Conservation (phyloP, 2,329 filamentous ascomycete genomes). For the Orbilia oligospora region DNA sequence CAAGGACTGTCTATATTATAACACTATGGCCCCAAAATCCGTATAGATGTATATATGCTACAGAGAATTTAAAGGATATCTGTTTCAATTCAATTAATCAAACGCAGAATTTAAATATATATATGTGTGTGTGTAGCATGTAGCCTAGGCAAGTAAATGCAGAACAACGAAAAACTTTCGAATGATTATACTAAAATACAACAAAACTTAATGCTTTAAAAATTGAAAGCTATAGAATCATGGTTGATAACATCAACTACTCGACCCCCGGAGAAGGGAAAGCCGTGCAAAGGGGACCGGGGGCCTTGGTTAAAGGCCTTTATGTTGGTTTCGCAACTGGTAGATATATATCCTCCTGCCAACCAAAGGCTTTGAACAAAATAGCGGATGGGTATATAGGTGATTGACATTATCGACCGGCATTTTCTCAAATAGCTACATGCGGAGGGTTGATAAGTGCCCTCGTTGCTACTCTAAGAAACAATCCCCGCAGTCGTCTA, state of each 20-base stretch:
- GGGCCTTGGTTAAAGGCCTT: conserved; percentile 5
- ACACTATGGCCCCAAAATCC: background rate
- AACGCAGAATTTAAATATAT: no score
- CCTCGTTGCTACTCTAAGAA: conserved; percentile 43
- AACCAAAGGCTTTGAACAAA: background rate
- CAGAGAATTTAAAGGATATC: background rate
- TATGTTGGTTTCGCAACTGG: conserved; percentile 15
- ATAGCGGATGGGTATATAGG: background rate
- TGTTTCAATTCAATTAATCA: background rate
- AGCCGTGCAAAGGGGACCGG: background rate
- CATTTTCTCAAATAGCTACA: conserved; percentile 25
- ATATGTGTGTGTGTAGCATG: no score
- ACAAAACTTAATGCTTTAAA: background rate
- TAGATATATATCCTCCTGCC: background rate
- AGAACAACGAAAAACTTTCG: conserved; percentile 6
- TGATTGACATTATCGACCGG: background rate
- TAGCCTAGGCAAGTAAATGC: background rate
- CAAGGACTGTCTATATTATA: conserved; percentile 41
- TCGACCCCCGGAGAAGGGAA: background rate
- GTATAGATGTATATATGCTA: background rate
- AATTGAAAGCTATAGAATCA: background rate
- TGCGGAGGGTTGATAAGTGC: conserved; percentile 42
- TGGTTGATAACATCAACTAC: conserved; percentile 9
- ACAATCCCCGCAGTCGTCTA: conserved; percentile 40
- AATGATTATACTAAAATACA: background rate